Conservation (phyloP, 1,284 basidiomycete species). For the Trichosporon inkin region DNA sequence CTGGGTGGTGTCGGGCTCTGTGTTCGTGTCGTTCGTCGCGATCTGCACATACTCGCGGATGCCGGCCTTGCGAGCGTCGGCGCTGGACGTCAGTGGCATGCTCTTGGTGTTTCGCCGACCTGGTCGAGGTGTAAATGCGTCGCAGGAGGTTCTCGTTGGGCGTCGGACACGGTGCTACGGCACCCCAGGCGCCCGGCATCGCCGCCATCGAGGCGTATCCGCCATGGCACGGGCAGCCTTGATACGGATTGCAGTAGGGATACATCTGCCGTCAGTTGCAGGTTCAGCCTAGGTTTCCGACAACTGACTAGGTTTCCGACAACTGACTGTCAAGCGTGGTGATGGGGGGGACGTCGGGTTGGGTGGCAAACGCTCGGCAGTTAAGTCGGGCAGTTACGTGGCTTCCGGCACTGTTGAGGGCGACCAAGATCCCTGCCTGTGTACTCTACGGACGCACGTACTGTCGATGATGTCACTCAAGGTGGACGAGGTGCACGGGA, state of each 20-base stretch:
- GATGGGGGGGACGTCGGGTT: background rate
- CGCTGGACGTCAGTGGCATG: slow-evolving; percentile 1
- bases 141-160: background rate
- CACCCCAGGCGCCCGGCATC: background rate
- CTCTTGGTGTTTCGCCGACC: background rate
- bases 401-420: no score
- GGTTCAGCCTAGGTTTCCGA: background rate
- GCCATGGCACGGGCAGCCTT: background rate
- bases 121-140: background rate
- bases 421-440: no score
- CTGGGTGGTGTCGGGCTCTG: background rate
- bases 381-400: no score
- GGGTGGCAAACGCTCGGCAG: no score
- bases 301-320: background rate
- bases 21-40: slow-evolving; percentile 24
- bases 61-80: slow-evolving; percentile 27
- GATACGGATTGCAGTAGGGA: background rate
- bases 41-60: slow-evolving; percentile 34
- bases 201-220: background rate
- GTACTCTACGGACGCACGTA: no score
- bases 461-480: background rate
- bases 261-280: background rate
- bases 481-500: background rate
- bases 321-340: background rate
- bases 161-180: background rate